Evolutionary conservation across 1,139 yeast species (phyloP), one percentile per base, ranked within the genome.

Genomic region (Yarrowia galli): DNA sequence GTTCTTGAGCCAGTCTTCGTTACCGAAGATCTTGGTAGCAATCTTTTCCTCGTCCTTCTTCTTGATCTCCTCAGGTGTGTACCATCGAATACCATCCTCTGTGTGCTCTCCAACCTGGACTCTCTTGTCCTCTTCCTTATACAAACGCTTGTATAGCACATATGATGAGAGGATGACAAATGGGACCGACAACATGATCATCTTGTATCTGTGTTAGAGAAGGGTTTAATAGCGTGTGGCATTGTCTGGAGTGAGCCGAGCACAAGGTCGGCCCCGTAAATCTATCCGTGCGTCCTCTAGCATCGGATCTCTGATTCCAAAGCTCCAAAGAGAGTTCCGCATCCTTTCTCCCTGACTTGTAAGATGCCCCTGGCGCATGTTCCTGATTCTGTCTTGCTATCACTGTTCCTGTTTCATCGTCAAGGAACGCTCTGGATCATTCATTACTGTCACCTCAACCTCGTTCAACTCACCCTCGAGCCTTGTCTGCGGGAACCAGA

Each of bases 201-300:
- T 43, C 18, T 58, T 58, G 64, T 43, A 58, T 58, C 64, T 58
- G 64, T 13, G 64, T 58, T 58, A 58, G 61, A n/a, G 3, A 3
- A 28, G 9, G 32, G 6, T 28, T 10, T 28, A 10, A 7, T 7
- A 5, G 10, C 3, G 32, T 28, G 32, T 28, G 32, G 9, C 10
- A 6, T 28, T 10, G 32, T 28, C 10, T 28, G 32, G 9, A 28
- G 32, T 25, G 28, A 4, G 7, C 28, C 7, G 28, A 25, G 28
- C 28, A 25, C 3, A 25, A 25, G 28, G 28, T 28, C 32, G 1
- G 32, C 8, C 32, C 32, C 9, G 8, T 10, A 28, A 1, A 28
- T 28, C n/a, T n/a, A n/a, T n/a, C n/a, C n/a, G n/a, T n/a, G n/a
- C n/a, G 32, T 28, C 32, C 9, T 28, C 32, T 28, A 5, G 1